Percentiles rank a stretch among this genome's conserved stretches.
Conservation (phyloP, 306 rosid genomes). For the Vigna reflexopilosa region DNA sequence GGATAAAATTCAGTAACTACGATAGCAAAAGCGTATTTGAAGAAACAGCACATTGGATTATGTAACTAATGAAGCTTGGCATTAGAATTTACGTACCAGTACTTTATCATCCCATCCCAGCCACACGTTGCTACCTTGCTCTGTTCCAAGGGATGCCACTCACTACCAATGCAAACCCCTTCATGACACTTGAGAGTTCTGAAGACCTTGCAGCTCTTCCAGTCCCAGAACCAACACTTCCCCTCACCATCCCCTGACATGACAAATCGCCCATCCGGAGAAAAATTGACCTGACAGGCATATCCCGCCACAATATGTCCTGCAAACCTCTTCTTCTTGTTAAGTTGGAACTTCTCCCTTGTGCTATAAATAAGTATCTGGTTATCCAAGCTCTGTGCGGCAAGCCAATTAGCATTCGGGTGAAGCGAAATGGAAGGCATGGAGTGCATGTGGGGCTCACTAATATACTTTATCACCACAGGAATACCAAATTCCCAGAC, state of each 20-base stretch:
- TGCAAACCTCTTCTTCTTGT: conserved; percentile 94
- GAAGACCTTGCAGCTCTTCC: conserved; percentile 98
- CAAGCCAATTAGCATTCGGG: conserved; percentile 94
- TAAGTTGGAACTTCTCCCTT: conserved; percentile 97
- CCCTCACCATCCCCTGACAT: conserved; percentile 98
- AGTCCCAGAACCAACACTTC: conserved; percentile 99
- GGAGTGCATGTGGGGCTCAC: conserved; percentile 99
- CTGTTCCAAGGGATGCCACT: conserved; percentile 97
- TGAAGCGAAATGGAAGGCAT: conserved; percentile 96
- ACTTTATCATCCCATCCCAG: conserved; percentile 97
- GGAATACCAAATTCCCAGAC: conserved; percentile 99
- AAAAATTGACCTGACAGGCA: conserved; percentile 94
- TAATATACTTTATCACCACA: conserved; percentile 93
- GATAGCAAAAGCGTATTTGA: conserved; percentile 20
- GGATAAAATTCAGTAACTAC: conserved; percentile 14
- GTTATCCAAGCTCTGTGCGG: conserved; percentile 97
- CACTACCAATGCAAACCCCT: conserved; percentile 90
- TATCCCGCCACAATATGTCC: conserved; percentile 96
- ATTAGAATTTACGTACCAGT: conserved; percentile 72
- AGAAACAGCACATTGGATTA: conserved; percentile 22
- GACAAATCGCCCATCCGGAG: conserved; percentile 96
- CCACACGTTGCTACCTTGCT: conserved; percentile 99
- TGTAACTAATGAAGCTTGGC: conserved; percentile 6
- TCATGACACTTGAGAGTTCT: conserved; percentile 94
- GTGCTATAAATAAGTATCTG: conserved; percentile 96